A percentile compares a stretch with the other conserved stretches of the same genome.
Evolutionary conservation across 2,329 filamentous ascomycete species (phyloP).

Genomic region (Diplocarpon mali): DNA sequence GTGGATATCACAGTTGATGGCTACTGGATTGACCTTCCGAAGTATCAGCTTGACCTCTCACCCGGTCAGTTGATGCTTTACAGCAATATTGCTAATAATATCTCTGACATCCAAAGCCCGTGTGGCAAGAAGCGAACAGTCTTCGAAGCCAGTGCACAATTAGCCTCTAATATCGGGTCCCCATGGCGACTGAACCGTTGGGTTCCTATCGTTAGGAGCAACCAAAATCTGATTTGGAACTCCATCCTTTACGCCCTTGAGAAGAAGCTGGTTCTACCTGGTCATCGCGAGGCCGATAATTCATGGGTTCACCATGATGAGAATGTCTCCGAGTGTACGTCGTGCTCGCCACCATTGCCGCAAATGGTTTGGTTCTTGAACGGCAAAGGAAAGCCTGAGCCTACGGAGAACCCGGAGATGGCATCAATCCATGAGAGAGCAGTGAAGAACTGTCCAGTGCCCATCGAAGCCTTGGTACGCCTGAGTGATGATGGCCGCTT

Average conservation of each 20-base stretch:
- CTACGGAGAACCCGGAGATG: conserved; percentile 39
- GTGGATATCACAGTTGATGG: not conserved
- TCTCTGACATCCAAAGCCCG: not conserved
- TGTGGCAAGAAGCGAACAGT: not conserved
- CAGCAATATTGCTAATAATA: not conserved
- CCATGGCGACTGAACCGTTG: not conserved
- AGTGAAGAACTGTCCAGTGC: conserved; percentile 35
- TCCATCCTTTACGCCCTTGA: not conserved
- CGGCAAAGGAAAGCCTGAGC: conserved; percentile 25
- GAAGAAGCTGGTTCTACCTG: not conserved
- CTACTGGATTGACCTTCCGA: not conserved
- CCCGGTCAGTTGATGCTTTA: not conserved
- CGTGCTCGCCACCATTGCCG: conserved; percentile 31
- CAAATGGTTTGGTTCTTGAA: conserved; percentile 28
- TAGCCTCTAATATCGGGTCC: not conserved
- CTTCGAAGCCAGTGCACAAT: conserved; percentile 30
- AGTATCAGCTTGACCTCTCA: not conserved
- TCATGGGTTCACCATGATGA: not conserved
- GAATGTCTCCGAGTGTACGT: not conserved
- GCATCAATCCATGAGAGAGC: conserved; percentile 39
- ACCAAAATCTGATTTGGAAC: not conserved
- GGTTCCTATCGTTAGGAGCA: not conserved
- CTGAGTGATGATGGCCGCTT: conserved; percentile 25
- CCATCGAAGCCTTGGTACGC: conserved; percentile 31
- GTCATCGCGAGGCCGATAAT: not conserved